Evolutionary conservation across 495 filamentous ascomycete species (phyloP), one percentile per base, ranked within the genome.

Genomic region (Penicillium subrubescens): DNA sequence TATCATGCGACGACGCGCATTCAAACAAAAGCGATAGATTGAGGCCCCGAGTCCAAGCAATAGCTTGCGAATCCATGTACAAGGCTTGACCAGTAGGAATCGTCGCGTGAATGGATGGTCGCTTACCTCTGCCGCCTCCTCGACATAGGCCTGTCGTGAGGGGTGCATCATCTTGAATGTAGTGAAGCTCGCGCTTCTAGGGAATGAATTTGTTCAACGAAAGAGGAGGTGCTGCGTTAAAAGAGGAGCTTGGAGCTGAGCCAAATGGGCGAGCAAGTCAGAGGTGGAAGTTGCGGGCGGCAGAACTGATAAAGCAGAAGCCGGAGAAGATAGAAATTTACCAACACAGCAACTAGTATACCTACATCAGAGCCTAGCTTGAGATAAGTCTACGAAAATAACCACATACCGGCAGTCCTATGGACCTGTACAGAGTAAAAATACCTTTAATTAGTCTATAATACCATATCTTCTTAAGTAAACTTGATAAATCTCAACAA

Each of bases 131-230:
- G 90, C 86, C 23, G 81, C 88, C 69, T 97, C 95, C 82, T 97
- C 95, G 65, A 97, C 92, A 78, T 96, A 97, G n/a, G 95, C 94
- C 75, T 94, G 90, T 67, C 95, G 84, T 68, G 95, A 85, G 43
- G 95, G 95, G 81, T 97, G 95, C 82, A 97, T 93, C 87, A 87
- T 87, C 61, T 74, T 86, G 78, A 67, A 63, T 56, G 61, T 14
- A 37, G 11, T 52, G 61, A 67, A 57, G 59, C 53, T 60, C 46
- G 4, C 50, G 44, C 59, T 58, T 62, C 56, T 41, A n/a, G 41
- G 19, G 12, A 52, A 55, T 23, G 15, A 23, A 44, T 25, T 25
- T 8, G 51, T 35, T 12, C 11, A 56, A 51, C 14, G 21, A 35
- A 33, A 48, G 15, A 31, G 5, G 54, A 19, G 4, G 21, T 4